Percentiles rank a stretch among this genome's conserved stretches.
These are phyloP conservation scores for Eucommia ulmoides DNA, from an alignment of 257 asterid genomes.

Conservation along the genomic window DNA sequence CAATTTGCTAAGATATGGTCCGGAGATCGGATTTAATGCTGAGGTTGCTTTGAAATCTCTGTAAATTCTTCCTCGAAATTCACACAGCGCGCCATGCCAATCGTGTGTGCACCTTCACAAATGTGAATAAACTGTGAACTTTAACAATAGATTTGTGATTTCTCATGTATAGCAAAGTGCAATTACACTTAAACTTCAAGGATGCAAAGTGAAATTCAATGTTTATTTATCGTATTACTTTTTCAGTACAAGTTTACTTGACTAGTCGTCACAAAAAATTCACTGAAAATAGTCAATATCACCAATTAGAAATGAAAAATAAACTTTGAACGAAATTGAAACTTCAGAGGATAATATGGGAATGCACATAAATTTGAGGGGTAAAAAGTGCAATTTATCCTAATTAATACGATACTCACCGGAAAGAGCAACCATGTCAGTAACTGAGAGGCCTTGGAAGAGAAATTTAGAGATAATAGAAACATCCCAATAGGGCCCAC, in stretches of 20 bases:
- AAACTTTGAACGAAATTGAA: neutral
- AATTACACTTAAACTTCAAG: too few species aligned
- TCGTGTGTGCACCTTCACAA: constrained; percentile 77
- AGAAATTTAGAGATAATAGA: constrained; percentile 74
- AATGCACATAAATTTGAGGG: neutral
- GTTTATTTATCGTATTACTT: too few species aligned
- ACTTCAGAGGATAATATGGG: neutral
- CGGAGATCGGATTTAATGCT: constrained; percentile 29
- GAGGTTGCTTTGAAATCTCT: constrained; percentile 47
- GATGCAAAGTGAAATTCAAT: too few species aligned
- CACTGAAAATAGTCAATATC: too few species aligned
- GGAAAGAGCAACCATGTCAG: constrained; percentile 90
- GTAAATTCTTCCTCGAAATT: constrained; percentile 69
- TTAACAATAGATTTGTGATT: neutral
- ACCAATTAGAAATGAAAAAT: too few species aligned
- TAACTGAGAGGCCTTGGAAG: constrained; percentile 65
- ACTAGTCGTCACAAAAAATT: too few species aligned
- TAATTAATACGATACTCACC: constrained; percentile 24
- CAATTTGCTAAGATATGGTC: constrained; percentile 30
- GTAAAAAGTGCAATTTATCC: neutral
- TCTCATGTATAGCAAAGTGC: neutral
- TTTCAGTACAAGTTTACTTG: too few species aligned
- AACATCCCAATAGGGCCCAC: constrained; percentile 93
- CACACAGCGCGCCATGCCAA: constrained; percentile 80
- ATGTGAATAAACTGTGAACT: neutral